Conservation (phyloP, 306 rosid species). For the Pachyrhizus erosus region DNA sequence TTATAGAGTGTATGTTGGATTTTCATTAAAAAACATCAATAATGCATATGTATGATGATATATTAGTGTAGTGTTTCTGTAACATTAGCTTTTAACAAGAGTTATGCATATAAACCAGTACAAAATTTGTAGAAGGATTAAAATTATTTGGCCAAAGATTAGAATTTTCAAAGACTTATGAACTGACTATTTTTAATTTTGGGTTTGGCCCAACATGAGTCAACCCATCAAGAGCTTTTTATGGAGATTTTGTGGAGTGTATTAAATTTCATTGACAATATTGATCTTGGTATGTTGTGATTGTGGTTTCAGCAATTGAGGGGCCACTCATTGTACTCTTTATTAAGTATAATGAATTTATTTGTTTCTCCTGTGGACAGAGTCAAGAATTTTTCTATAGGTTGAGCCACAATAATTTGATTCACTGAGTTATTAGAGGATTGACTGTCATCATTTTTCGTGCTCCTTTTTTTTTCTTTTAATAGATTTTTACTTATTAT, state of each 20-base stretch:
- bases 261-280: background rate
- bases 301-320: constrained; percentile 6
- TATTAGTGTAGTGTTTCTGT: constrained; percentile 9
- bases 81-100: constrained; percentile 6
- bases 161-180: background rate
- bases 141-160: constrained; percentile 11
- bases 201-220: background rate
- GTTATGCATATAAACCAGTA: constrained; percentile 29
- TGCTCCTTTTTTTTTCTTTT: background rate
- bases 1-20: constrained; percentile 5
- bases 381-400: background rate
- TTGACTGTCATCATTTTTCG: constrained; percentile 10
- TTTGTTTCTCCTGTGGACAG: constrained; percentile 2
- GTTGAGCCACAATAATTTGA: constrained; percentile 11
- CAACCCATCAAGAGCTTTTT: background rate
- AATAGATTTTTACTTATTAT: constrained; percentile 10
- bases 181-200: background rate
- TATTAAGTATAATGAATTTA: background rate
- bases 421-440: constrained; percentile 2
- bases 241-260: background rate
- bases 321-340: constrained; percentile 12
- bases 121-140: constrained; percentile 3
- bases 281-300: background rate
- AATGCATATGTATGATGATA: constrained; percentile 30
- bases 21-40: background rate